Evolutionary conservation across 148 eudicot genomes (phyloP).

Genomic region (Linanthus parryae): DNA sequence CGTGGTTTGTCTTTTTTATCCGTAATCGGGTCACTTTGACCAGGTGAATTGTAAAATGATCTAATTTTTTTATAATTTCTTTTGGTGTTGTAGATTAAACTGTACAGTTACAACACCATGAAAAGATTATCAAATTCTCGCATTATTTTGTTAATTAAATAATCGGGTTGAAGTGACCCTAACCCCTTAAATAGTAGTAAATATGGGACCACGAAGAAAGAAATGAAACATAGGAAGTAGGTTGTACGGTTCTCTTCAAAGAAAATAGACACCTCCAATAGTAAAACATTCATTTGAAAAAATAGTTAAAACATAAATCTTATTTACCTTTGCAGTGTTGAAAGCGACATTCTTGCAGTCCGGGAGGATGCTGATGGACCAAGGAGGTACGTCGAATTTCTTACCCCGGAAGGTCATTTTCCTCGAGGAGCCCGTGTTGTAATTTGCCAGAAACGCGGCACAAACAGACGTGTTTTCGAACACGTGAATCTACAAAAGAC

Average conservation of each 20-base stretch:
- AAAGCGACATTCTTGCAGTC: conserved; percentile 77
- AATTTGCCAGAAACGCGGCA: conserved; percentile 87
- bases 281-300: too few species aligned
- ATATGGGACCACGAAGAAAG: too few species aligned
- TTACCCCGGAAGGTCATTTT: conserved; percentile 47
- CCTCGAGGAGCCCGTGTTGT: conserved; percentile 41
- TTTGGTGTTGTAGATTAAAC: too few species aligned
- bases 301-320: not conserved
- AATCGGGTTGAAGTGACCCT: not conserved
- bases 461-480: conserved; percentile 54
- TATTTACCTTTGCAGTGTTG: conserved; percentile 79
- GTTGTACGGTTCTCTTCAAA: too few species aligned
- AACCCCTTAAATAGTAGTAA: too few species aligned
- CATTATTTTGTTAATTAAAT: not conserved
- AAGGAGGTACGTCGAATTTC: conserved; percentile 71
- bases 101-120: too few species aligned
- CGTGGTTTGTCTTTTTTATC: too few species aligned
- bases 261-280: too few species aligned
- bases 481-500: conserved; percentile 49
- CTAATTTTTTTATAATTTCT: too few species aligned
- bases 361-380: conserved; percentile 94
- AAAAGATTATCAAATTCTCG: not conserved
- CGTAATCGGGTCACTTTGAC: too few species aligned
- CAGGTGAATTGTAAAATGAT: too few species aligned
- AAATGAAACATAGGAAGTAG: not conserved